A percentile compares a stretch with the other conserved stretches of the same genome.
phyloP scores from a whole-genome alignment of 805 yeast species.

The Lipomyces starkeyi region DNA sequence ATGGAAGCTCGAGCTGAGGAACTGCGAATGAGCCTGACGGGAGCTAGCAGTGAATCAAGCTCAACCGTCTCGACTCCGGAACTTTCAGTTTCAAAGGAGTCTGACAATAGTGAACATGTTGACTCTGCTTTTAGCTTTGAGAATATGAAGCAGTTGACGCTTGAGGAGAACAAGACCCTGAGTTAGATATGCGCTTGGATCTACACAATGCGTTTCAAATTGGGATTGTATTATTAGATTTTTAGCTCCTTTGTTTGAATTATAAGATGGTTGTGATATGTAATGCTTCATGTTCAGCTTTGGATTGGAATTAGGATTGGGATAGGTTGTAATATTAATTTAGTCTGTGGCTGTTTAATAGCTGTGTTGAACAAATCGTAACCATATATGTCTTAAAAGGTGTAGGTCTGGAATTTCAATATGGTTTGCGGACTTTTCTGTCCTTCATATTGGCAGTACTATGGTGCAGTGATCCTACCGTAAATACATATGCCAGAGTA shows the following conservation, averaged over 20 bases:
- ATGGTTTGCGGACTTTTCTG: neutral
- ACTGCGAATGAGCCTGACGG: slow-evolving; percentile 16
- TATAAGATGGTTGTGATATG: neutral
- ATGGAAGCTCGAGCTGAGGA: slow-evolving; percentile 34
- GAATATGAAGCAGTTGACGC: slow-evolving; percentile 17
- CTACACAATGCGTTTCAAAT: neutral
- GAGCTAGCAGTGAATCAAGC: slow-evolving; percentile 17
- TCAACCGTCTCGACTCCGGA: slow-evolving; percentile 32
- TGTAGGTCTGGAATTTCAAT: neutral
- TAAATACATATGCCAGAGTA: neutral
- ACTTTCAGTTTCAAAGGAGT: slow-evolving; percentile 23
- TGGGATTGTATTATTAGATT: neutral
- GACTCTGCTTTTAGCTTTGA: slow-evolving; percentile 6
- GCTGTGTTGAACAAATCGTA: neutral
- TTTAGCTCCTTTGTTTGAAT: neutral
- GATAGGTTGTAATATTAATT: neutral
- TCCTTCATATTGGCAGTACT: neutral
- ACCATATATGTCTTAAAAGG: neutral
- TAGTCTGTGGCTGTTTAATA: slow-evolving; percentile 1
- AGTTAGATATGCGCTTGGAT: neutral
- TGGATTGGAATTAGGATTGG: slow-evolving; percentile 2
- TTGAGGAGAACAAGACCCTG: slow-evolving; percentile 11
- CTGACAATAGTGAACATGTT: slow-evolving; percentile 26
- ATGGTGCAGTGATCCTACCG: neutral
- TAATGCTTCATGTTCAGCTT: neutral